These are phyloP conservation scores for Citrus maxima DNA, from an alignment of 345 rosid species.

Conservation along the genomic window DNA sequence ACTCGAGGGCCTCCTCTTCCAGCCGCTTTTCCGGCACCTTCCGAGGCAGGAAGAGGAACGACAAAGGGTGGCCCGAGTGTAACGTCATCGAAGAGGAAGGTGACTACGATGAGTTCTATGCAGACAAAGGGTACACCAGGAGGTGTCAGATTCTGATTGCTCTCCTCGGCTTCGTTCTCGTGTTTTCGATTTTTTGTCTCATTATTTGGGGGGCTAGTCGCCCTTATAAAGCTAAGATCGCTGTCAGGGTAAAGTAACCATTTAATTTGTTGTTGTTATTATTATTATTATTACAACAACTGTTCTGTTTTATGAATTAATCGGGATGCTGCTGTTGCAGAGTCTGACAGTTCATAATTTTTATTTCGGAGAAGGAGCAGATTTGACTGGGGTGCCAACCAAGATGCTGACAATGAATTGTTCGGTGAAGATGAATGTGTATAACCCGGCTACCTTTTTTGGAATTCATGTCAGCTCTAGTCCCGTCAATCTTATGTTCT, in stretches of 20 bases:
- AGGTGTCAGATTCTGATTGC: conserved; percentile 56
- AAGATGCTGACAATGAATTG: conserved; percentile 67
- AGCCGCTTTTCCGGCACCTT: conserved; percentile 62
- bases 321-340: conserved; percentile 21
- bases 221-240: conserved; percentile 53
- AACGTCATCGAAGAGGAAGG: conserved; percentile 71
- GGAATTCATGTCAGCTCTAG: conserved; percentile 76
- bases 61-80: conserved; percentile 73
- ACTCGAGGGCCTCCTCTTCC: conserved; percentile 55
- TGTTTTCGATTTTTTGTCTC: conserved; percentile 68
- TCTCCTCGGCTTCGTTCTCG: conserved; percentile 33
- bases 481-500: conserved; percentile 58
- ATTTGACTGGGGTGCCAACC: conserved; percentile 72
- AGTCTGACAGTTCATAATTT: conserved; percentile 58
- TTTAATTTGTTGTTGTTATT: not conserved
- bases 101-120: conserved; percentile 34
- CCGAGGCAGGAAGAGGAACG: conserved; percentile 50
- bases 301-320: not conserved
- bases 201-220: conserved; percentile 83
- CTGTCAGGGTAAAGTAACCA: conserved; percentile 45
- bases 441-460: conserved; percentile 76
- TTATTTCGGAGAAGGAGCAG: conserved; percentile 75
- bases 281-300: not conserved
- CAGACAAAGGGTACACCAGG: conserved; percentile 38
- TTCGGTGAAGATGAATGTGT: conserved; percentile 51